Base-by-base conservation (phyloP, 169 alveolate genomes). In the Theileria parva region DNA sequence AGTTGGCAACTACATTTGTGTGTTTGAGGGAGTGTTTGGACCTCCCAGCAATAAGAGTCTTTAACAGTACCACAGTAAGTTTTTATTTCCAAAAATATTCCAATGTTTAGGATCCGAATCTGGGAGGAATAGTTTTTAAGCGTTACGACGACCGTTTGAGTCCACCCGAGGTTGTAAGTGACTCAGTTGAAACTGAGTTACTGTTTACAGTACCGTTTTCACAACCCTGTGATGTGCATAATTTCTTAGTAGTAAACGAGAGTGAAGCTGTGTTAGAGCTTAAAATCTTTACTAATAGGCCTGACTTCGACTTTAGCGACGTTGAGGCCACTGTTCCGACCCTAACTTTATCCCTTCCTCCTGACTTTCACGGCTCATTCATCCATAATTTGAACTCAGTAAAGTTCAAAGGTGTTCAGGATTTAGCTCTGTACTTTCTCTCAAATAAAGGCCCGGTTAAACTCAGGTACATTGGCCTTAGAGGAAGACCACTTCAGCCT, bases 351-450 rank as follows among this genome's bases (percentile, higher is more conserved):
- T 48, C 59, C 28, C 21, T 85, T 23, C 83, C 87, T 21, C 91
- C 86, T 6, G 91, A 85, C 39, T n/a, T 15, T 21, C 91, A 85
- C 85, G 91, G 91, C 25, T 85, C 91, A 12, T 72, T 78, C 25
- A 23, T 85, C 11, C 86, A 85, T 73, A 30, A 44, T 34, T 79
- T 85, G 25, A 23, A 71, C 27, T 23, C 73, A 8, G n/a, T 51
- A 12, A 79, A 85, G 84, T 85, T 85, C 25, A 85, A 30, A 55
- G 80, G 79, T 74, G 70, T 79, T 5, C 13, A 28, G 5, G 65
- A 78, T 30, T 65, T 85, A 78, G 85, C 91, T 15, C n/a, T 85
- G 0, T 30, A 77, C 70, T 68, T 85, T 23, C 21, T 61, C 0
- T 77, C 86, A 9, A 39, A 50, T 9, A 72, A 57, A 6, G 50